phyloP scores from a whole-genome alignment of 1,284 basidiomycete genomes.

The Apiotrichum porosum region DNA sequence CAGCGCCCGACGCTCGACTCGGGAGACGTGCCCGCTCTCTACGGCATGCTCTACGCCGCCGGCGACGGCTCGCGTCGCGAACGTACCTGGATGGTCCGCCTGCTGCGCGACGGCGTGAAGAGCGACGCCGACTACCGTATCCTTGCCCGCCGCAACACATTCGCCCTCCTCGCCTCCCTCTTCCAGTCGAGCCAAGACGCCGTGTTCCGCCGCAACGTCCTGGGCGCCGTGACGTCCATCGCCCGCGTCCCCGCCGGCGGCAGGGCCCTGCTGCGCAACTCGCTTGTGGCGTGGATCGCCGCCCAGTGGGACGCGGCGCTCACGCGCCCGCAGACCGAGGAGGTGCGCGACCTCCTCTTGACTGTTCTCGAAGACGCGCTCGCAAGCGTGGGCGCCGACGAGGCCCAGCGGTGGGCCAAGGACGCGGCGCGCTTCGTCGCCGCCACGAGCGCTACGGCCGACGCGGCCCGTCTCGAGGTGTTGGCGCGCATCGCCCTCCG shows the following conservation, averaged over 20 bases:
- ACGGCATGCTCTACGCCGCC: constrained; percentile 70
- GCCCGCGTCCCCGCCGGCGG: constrained; percentile 63
- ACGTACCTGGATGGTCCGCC: constrained; percentile 78
- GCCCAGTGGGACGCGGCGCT: constrained; percentile 55
- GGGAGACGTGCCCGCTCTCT: constrained; percentile 76
- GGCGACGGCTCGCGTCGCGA: constrained; percentile 76
- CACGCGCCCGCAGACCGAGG: constrained; percentile 11
- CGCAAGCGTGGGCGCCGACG: constrained; percentile 4
- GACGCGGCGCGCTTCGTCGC: constrained; percentile 2
- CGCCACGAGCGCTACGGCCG: background rate
- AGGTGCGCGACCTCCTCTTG: constrained; percentile 10
- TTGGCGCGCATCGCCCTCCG: constrained; percentile 5
- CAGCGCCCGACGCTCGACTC: constrained; percentile 72
- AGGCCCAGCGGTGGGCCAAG: background rate
- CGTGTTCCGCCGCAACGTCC: constrained; percentile 50
- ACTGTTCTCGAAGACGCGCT: constrained; percentile 15
- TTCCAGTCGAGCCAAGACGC: constrained; percentile 62
- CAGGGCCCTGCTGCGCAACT: constrained; percentile 62
- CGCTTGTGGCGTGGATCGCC: constrained; percentile 71
- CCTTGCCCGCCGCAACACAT: constrained; percentile 73
- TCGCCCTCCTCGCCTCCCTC: constrained; percentile 76
- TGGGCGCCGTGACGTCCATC: constrained; percentile 64
- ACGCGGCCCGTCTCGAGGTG: background rate
- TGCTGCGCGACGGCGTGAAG: constrained; percentile 73
- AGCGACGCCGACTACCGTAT: constrained; percentile 70